Base-by-base conservation (phyloP, 2,329 filamentous ascomycete species). In the Arthrobotrys iridis region DNA sequence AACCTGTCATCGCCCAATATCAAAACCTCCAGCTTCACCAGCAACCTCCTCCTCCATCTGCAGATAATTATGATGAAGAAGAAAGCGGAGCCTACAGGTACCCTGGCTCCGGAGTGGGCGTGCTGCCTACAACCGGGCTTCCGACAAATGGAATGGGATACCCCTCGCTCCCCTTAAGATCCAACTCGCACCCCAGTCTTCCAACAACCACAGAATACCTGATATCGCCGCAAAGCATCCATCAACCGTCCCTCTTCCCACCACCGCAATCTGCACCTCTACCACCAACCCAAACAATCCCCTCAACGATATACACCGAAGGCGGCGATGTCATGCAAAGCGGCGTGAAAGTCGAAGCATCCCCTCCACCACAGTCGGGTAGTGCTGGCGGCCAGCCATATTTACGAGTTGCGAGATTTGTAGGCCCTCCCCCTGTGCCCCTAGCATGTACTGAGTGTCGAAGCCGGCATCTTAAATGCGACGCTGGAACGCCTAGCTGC, bases 381-480 rank as follows among this genome's bases (percentile, higher is more conserved):
- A 55, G 37, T 30, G 40, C 46, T 30, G 28, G 46, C 40, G 46
- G 41, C 40, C 77, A 78, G 45, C 78, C 73, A 28, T 79, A 79
- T 67, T 77, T 79, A 26, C 78, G 78, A 55, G 78, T 79, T 22
- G 78, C 78, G 28, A 68, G 78, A 68, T 79, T 79, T 67, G 78
- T 79, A 45, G 78, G 78, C 13, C 78, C 79, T 57, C 78, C 79
- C 57, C 79, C 79, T 35, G 79, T 79, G 13, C 77, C 82, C 1
- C 77, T 84, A 60, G 86, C 86, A 11, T 87, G 86, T 78, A 83
- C 86, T 7, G 83, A 84, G 26, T 87, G 86, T 71, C 83, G 86
- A 18, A 84, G 81, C 20, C 81, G 85, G 33, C 86, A 87, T 79
- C 79, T 87, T 35, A 86, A 86, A 77, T 87, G 86, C 78, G 85